A percentile compares a stretch with the other conserved stretches of the same genome.
These are phyloP conservation scores for Cicer arietinum DNA, from an alignment of 306 rosid species.

Conservation along the genomic window DNA sequence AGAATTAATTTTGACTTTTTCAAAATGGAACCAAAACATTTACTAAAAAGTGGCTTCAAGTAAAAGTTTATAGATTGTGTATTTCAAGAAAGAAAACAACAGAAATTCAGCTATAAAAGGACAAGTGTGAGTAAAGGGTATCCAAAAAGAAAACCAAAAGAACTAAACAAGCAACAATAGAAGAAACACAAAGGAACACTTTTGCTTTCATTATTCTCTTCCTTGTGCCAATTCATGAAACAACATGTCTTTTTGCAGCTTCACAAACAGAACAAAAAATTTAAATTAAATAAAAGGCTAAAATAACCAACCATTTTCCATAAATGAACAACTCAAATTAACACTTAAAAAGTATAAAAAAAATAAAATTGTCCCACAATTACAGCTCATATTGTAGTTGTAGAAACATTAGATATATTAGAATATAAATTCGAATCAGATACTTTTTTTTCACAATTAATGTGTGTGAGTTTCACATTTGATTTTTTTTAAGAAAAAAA, in stretches of 20 bases:
- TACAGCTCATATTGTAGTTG: too few species aligned
- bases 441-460: too few species aligned
- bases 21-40: too few species aligned
- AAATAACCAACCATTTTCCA: conserved; percentile 19
- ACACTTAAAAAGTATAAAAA: too few species aligned
- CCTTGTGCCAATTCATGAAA: conserved; percentile 25
- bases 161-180: conserved; percentile 56
- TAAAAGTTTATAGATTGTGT: conserved; percentile 36
- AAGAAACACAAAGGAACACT: conserved; percentile 47
- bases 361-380: too few species aligned
- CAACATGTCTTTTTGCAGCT: neutral
- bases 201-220: conserved; percentile 22
- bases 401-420: too few species aligned
- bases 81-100: conserved; percentile 44
- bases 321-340: conserved; percentile 16
- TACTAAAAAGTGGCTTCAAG: conserved; percentile 40
- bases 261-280: neutral
- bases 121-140: conserved; percentile 59
- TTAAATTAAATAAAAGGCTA: neutral
- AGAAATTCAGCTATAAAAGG: conserved; percentile 4
- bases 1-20: too few species aligned
- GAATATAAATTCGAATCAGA: too few species aligned
- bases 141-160: conserved; percentile 47
- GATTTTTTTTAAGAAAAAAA: too few species aligned
- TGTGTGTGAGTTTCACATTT: too few species aligned